A percentile compares a stretch with the other conserved stretches of the same genome.
phyloP scores from a whole-genome alignment of 352 stramenopile genomes.

The Phytophthora pistaciae region DNA sequence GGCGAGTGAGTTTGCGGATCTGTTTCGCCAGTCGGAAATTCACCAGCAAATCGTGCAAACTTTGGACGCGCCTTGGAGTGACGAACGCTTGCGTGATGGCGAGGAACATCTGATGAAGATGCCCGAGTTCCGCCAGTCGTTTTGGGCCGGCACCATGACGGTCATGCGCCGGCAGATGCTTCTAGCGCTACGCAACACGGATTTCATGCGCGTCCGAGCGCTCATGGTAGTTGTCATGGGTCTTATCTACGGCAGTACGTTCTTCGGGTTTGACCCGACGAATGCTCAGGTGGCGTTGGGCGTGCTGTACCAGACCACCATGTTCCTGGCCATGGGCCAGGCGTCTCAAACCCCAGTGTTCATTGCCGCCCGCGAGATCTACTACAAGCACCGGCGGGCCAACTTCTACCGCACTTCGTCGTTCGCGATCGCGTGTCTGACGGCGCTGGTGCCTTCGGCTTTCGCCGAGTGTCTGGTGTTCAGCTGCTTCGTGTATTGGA shows the following conservation, averaged over 20 bases:
- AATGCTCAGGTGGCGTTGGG: constrained; percentile 50
- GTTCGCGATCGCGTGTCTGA: constrained; percentile 47
- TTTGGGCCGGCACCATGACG: constrained; percentile 61
- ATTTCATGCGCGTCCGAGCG: constrained; percentile 25
- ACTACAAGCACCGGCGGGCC: constrained; percentile 72
- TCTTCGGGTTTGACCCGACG: constrained; percentile 32
- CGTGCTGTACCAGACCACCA: constrained; percentile 70
- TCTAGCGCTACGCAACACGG: constrained; percentile 40
- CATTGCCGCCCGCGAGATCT: constrained; percentile 55
- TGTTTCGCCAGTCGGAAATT: constrained; percentile 31
- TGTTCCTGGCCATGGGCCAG: constrained; percentile 69
- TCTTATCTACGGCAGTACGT: constrained; percentile 31
- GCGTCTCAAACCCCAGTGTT: constrained; percentile 70
- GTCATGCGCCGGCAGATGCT: constrained; percentile 46
- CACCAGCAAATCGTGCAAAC: constrained; percentile 58
- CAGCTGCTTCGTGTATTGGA: constrained; percentile 79
- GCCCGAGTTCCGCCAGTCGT: constrained; percentile 35
- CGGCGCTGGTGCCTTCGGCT: constrained; percentile 30
- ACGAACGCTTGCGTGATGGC: constrained; percentile 5
- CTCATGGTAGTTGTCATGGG: constrained; percentile 37
- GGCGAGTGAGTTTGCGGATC: constrained; percentile 25
- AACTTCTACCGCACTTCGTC: constrained; percentile 76
- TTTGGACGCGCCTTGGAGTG: constrained; percentile 47
- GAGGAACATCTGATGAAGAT: constrained; percentile 62
- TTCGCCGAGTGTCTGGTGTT: constrained; percentile 66